Percentiles rank a stretch among this genome's conserved stretches.
These are phyloP conservation scores for Penicillium palitans DNA, from an alignment of 2,329 filamentous ascomycete species.

Conservation along the genomic window DNA sequence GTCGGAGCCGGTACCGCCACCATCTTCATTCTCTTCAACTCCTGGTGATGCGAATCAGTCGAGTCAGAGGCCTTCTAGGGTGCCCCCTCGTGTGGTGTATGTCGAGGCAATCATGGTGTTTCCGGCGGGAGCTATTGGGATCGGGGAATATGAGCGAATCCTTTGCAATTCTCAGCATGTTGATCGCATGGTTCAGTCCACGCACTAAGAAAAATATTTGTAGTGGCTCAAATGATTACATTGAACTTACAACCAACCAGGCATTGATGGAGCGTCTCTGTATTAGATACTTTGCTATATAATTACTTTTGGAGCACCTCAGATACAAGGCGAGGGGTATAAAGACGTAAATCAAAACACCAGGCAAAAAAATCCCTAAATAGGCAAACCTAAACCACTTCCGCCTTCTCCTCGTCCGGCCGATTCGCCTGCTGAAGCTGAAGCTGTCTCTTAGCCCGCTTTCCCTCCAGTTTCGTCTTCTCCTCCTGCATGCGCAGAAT, in stretches of 20 bases:
- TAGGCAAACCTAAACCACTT: slow-evolving; percentile 9
- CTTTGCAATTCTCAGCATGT: slow-evolving; percentile 45
- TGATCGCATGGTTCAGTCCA: slow-evolving; percentile 29
- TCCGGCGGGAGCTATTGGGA: slow-evolving; percentile 69
- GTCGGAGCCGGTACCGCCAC: slow-evolving; percentile 2
- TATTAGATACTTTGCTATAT: slow-evolving; percentile 6
- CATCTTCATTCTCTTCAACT: slow-evolving; percentile 19
- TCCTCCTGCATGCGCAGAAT: slow-evolving; percentile 60
- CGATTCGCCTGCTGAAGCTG: slow-evolving; percentile 12
- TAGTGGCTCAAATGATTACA: background rate
- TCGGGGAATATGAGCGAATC: slow-evolving; percentile 69
- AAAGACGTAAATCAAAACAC: background rate
- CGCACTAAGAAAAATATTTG: slow-evolving; percentile 1
- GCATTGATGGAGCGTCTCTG: slow-evolving; percentile 8
- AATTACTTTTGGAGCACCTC: slow-evolving; percentile 18
- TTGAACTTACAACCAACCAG: background rate
- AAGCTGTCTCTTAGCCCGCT: slow-evolving; percentile 29
- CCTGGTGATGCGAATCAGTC: slow-evolving; percentile 8
- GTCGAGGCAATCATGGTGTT: slow-evolving; percentile 79
- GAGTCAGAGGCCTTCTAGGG: slow-evolving; percentile 6
- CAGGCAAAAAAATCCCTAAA: background rate
- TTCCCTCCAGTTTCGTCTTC: slow-evolving; percentile 49
- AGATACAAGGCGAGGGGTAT: slow-evolving; percentile 19
- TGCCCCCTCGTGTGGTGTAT: slow-evolving; percentile 37
- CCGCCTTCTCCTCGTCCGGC: slow-evolving; percentile 20